Conservation (phyloP, 805 yeast species). For the Pichia pseudocactophila region DNA sequence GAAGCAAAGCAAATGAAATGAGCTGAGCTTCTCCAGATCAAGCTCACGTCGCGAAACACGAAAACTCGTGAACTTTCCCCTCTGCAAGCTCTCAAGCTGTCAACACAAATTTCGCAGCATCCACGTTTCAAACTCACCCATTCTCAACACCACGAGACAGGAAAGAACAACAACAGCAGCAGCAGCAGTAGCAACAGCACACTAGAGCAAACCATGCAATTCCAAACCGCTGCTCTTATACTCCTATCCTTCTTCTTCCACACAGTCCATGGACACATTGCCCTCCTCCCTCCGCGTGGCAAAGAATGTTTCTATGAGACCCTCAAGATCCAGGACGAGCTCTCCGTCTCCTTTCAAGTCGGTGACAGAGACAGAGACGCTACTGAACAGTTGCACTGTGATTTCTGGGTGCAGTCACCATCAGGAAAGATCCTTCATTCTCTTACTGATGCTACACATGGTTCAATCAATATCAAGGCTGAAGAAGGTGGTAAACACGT, state of each 20-base stretch:
- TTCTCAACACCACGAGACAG: too few species aligned
- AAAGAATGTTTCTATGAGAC: conserved; percentile 83
- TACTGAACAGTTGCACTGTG: conserved; percentile 54
- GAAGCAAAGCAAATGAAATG: too few species aligned
- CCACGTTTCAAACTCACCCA: too few species aligned
- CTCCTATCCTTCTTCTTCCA: conserved; percentile 8
- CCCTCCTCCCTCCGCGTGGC: conserved; percentile 72
- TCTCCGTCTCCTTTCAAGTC: conserved; percentile 84
- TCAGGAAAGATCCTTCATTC: conserved; percentile 42
- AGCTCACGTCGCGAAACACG: too few species aligned
- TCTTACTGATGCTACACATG: conserved; percentile 60
- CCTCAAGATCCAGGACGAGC: conserved; percentile 73
- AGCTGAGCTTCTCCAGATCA: too few species aligned
- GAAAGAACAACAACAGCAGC: too few species aligned
- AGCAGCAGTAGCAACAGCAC: too few species aligned
- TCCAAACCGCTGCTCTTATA: background rate
- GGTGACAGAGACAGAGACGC: conserved; percentile 79
- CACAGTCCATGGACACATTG: conserved; percentile 49
- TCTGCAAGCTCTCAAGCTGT: too few species aligned
- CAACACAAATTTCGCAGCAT: too few species aligned
- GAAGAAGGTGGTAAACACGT: conserved; percentile 62
- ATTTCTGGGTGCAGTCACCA: conserved; percentile 46
- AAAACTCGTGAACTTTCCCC: too few species aligned
- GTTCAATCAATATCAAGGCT: conserved; percentile 65
- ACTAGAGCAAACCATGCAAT: background rate